These are phyloP conservation scores for Cordyceps fumosorosea DNA, from an alignment of 2,329 filamentous ascomycete genomes.

Conservation along the genomic window DNA sequence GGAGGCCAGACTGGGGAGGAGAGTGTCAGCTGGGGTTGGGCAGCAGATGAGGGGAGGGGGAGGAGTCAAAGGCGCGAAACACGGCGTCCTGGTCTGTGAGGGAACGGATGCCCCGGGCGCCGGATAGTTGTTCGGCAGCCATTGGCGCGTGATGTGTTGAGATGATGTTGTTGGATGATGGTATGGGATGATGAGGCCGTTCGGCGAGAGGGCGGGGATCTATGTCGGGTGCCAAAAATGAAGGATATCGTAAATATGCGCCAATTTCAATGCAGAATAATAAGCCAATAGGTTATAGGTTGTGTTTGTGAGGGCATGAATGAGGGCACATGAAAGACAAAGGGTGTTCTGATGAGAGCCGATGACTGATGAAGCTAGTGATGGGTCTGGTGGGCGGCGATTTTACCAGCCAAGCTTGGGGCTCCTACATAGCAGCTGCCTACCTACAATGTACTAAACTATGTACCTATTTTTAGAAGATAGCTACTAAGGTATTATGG, in stretches of 20 bases:
- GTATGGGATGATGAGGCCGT: not conserved
- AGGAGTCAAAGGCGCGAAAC: conserved; percentile 53
- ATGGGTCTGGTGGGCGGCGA: not conserved
- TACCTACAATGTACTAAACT: no score
- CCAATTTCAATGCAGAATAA: not conserved
- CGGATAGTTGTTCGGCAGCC: conserved; percentile 21
- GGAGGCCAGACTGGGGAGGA: conserved; percentile 46
- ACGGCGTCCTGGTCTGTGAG: conserved; percentile 35
- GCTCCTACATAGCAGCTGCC: no score
- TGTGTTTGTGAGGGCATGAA: not conserved
- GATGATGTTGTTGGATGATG: not conserved
- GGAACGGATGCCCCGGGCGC: conserved; percentile 32
- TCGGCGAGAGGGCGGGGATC: no score
- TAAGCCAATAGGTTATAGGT: not conserved
- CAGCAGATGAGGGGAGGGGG: not conserved
- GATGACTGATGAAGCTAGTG: not conserved
- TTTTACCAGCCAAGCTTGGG: not conserved
- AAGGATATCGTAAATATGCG: not conserved
- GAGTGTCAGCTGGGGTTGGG: not conserved
- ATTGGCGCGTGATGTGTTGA: conserved; percentile 5
- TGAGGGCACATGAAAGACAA: not conserved
- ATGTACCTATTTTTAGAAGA: no score
- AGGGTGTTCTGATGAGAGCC: not conserved
- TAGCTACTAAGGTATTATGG: no score
- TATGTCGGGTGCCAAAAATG: not conserved